Evolutionary conservation across 331 rosid species (phyloP), one percentile per base, ranked within the genome.

Genomic region (Rhamnella rubrinervis): DNA sequence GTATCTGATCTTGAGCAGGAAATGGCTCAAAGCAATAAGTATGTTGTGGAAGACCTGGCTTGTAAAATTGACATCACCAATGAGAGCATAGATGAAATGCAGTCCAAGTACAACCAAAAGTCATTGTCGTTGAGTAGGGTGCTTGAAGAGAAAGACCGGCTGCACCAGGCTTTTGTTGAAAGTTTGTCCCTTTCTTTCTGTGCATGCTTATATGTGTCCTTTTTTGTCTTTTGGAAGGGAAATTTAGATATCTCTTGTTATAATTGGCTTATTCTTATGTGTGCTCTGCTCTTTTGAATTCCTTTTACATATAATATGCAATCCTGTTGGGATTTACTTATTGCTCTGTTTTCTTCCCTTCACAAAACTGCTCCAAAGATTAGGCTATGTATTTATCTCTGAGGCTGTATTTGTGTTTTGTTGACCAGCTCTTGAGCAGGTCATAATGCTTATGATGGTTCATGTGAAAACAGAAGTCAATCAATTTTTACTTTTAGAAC

Each of bases 121-220:
- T 79, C 88, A 12, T 61, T 91, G 96, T 89, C 96, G 70, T 74
- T 91, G 66, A 81, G 90, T 70, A 89, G 95, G 80, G 85, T 89
- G 86, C 90, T 89, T 60, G 95, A 81, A 57, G 96, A 89, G 74
- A 95, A 89, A 72, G 99, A 95, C 74, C 80, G 55, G 78, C 89
- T 95, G 25, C 96, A 91, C 67, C 73, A 55, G 63, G 88, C 80
- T 37, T 89, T 89, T 83, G 76, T 71, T 61, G 91, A 89, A 87
- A 96, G 99, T 95, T 68, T 74, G 63, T 61, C 67, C 72, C 56
- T 71, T 21, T 59, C 46, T 49, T 61, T 31, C 56, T 31, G 40
- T 61, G 50, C 73, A 15, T 72, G 41, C 55, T 47, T 78, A 50
- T 53, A 55, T 77, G 35, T 67, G 6, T 71, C 23, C 59, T 57